phyloP scores from a whole-genome alignment of 352 stramenopile genomes.

The Phytophthora agathidicida region DNA sequence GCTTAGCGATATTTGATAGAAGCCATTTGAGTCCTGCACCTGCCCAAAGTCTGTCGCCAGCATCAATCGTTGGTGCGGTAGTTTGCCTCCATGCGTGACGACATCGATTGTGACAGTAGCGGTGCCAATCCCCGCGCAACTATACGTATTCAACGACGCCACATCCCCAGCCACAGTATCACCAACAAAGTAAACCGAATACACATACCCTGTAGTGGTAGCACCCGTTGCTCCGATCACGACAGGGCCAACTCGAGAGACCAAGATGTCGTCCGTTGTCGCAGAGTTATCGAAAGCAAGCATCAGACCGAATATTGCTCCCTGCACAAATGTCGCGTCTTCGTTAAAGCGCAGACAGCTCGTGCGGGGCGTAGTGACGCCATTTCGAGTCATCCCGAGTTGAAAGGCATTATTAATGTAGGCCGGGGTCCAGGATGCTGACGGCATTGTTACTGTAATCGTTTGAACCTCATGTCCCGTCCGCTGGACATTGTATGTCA shows the following conservation, averaged over 20 bases:
- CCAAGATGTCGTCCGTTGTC: conserved; percentile 47
- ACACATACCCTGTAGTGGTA: conserved; percentile 76
- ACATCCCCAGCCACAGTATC: conserved; percentile 86
- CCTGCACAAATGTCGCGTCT: conserved; percentile 14
- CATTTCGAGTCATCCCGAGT: conserved; percentile 49
- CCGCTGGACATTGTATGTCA: conserved; percentile 85
- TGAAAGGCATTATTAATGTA: conserved; percentile 33
- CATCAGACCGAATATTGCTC: conserved; percentile 10
- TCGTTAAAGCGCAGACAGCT: conserved; percentile 53
- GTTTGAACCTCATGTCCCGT: conserved; percentile 93
- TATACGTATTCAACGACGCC: conserved; percentile 31
- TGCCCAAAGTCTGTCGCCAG: conserved; percentile 85
- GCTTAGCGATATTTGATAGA: conserved; percentile 53
- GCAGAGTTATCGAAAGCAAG: conserved; percentile 33
- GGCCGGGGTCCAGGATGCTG: conserved; percentile 24
- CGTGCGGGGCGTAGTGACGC: conserved; percentile 31
- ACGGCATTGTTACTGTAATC: conserved; percentile 47
- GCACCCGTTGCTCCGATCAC: conserved; percentile 18
- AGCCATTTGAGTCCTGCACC: conserved; percentile 59
- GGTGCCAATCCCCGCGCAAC: conserved; percentile 35
- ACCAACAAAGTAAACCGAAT: conserved; percentile 94
- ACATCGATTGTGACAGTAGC: conserved; percentile 45
- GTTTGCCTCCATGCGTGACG: conserved; percentile 75
- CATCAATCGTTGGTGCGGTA: conserved; percentile 81
- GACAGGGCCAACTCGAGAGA: conserved; percentile 54